Percentiles rank a stretch among this genome's conserved stretches.
Evolutionary conservation across 371 early-diverging fungal genomes (phyloP).

Genomic region (Funneliformis caledonium): DNA sequence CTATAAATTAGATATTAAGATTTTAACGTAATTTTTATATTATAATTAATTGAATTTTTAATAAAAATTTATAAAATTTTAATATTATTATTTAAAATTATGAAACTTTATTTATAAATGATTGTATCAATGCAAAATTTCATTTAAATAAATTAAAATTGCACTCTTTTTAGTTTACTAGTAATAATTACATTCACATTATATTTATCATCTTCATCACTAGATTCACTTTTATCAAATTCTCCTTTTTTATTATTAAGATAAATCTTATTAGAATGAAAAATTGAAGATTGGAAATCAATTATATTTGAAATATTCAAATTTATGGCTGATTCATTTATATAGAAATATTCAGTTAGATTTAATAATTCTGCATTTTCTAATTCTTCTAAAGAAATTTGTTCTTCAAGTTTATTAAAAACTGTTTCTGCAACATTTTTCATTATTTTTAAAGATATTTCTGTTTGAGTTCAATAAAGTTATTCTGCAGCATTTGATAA

Average conservation of each 20-base stretch:
- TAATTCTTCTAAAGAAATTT: background rate
- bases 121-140: too few relatives aligned
- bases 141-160: background rate
- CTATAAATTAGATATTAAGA: too few relatives aligned
- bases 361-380: background rate
- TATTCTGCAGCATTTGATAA: background rate
- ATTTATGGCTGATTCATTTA: background rate
- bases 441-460: background rate
- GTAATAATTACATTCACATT: background rate
- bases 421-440: background rate
- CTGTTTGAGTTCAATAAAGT: background rate
- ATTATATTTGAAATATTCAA: background rate
- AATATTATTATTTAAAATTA: too few relatives aligned
- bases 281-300: background rate
- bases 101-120: too few relatives aligned
- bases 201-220: background rate
- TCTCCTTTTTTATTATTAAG: background rate
- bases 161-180: background rate
- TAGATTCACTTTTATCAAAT: too few relatives aligned
- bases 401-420: background rate
- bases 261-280: background rate
- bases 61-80: too few relatives aligned
- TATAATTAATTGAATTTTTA: too few relatives aligned
- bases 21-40: too few relatives aligned
- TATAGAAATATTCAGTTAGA: background rate